Evolutionary conservation across 1,284 basidiomycete species (phyloP).

Genomic region (Sanguinoderma infundibulare): DNA sequence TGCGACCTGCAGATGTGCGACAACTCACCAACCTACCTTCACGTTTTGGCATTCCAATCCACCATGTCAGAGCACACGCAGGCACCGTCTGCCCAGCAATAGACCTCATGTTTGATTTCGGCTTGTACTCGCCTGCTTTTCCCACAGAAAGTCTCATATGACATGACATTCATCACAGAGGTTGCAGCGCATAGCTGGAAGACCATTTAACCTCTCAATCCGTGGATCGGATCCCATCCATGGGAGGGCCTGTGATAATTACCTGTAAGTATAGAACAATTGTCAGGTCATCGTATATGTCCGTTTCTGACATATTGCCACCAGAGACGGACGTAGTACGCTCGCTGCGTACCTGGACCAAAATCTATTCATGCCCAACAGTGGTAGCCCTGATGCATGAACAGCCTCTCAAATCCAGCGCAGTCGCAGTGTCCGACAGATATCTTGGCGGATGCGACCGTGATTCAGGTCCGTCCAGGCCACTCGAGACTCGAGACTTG

Average conservation of each 20-base stretch:
- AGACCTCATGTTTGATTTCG: background rate
- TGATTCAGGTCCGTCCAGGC: background rate
- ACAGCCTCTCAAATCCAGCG: background rate
- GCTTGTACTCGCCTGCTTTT: background rate
- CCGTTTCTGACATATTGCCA: background rate
- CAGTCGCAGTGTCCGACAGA: background rate
- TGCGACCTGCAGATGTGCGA: too few species aligned
- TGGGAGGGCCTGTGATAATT: too few species aligned
- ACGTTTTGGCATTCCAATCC: background rate
- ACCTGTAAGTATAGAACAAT: background rate
- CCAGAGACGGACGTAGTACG: background rate
- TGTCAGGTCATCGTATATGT: background rate
- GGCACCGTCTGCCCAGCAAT: background rate
- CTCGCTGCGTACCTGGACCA: background rate
- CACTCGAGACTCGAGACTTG: background rate
- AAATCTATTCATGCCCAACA: background rate
- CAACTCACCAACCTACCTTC: background rate
- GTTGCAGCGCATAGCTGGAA: background rate
- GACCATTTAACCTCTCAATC: background rate
- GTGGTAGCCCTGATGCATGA: background rate
- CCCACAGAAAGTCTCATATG: background rate
- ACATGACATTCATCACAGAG: slow-evolving; percentile 9
- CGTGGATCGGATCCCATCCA: too few species aligned
- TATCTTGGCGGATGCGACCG: background rate
- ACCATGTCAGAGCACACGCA: background rate